Evolutionary conservation across 306 rosid species (phyloP).

Genomic region (Castanea crenata): DNA sequence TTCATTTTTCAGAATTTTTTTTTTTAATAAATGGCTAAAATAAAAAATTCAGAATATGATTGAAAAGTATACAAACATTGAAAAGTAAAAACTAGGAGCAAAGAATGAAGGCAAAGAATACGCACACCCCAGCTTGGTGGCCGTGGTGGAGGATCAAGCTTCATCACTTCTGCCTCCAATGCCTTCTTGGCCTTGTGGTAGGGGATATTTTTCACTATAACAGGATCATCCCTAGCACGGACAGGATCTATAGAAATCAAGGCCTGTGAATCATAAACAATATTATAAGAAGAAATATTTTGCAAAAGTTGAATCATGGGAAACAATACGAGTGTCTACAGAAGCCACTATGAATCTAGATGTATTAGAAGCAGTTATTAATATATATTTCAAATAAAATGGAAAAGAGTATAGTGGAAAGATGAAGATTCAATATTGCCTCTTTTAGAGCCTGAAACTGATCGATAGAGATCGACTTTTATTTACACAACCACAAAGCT

Average conservation of each 20-base stretch:
- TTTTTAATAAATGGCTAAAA: too few relatives aligned
- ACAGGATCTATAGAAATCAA: constrained; percentile 85
- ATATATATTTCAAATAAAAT: background rate
- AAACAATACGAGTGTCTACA: background rate
- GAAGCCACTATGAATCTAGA: background rate
- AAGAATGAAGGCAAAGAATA: constrained; percentile 21
- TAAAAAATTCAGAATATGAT: background rate
- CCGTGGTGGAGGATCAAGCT: constrained; percentile 87
- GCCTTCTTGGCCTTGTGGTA: constrained; percentile 84
- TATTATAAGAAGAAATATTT: constrained; percentile 1
- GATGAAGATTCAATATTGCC: background rate
- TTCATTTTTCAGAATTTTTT: background rate
- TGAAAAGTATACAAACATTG: background rate
- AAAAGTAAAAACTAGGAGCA: constrained; percentile 12
- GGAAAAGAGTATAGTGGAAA: background rate
- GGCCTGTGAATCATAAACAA: constrained; percentile 49
- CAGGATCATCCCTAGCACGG: constrained; percentile 90
- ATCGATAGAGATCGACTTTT: background rate
- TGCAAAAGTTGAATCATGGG: constrained; percentile 9
- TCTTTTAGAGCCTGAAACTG: background rate
- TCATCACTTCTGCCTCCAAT: constrained; percentile 79
- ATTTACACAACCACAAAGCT: background rate
- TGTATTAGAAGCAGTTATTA: background rate
- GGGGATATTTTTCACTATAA: constrained; percentile 77
- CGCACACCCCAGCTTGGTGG: constrained; percentile 93